A percentile compares a stretch with the other conserved stretches of the same genome.
These are phyloP conservation scores for Streptanthus diversifolius DNA, from an alignment of 345 rosid species.

Conservation along the genomic window DNA sequence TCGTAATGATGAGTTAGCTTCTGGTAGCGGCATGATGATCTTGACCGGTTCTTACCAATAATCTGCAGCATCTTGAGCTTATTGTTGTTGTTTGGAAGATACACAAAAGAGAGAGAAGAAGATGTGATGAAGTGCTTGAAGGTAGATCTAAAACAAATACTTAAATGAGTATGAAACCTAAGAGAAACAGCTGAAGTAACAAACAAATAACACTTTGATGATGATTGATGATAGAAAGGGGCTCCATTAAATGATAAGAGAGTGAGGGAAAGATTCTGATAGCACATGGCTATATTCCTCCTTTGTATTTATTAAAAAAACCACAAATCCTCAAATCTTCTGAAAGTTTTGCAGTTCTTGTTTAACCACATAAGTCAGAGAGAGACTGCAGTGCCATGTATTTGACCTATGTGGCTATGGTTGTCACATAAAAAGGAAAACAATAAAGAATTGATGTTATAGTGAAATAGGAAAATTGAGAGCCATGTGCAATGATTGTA, in stretches of 20 bases:
- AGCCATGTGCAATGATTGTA: slow-evolving; percentile 33
- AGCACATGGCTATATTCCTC: slow-evolving; percentile 27
- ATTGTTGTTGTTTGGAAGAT: not conserved
- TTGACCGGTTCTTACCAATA: slow-evolving; percentile 11
- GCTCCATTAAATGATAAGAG: slow-evolving; percentile 26
- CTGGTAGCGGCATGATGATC: slow-evolving; percentile 33
- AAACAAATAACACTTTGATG: slow-evolving; percentile 29
- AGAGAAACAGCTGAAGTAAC: slow-evolving; percentile 14
- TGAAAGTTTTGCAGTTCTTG: not conserved
- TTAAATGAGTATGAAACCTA: not conserved
- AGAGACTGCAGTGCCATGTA: slow-evolving; percentile 11
- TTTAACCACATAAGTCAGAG: slow-evolving; percentile 23
- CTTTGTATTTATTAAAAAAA: slow-evolving; percentile 9
- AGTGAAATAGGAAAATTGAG: not conserved
- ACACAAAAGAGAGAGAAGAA: not conserved
- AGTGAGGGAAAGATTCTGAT: slow-evolving; percentile 23
- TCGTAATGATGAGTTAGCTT: slow-evolving; percentile 37
- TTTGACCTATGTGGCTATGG: slow-evolving; percentile 22
- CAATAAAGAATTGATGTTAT: not conserved
- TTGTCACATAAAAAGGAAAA: not conserved
- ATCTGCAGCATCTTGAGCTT: slow-evolving; percentile 23
- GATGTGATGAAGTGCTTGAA: not conserved
- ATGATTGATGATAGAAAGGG: slow-evolving; percentile 18
- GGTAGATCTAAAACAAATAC: not conserved
- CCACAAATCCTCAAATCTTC: slow-evolving; percentile 19